Base-by-base conservation (phyloP, 768 basidiomycete genomes). In the Leucocoprinus leucothites region DNA sequence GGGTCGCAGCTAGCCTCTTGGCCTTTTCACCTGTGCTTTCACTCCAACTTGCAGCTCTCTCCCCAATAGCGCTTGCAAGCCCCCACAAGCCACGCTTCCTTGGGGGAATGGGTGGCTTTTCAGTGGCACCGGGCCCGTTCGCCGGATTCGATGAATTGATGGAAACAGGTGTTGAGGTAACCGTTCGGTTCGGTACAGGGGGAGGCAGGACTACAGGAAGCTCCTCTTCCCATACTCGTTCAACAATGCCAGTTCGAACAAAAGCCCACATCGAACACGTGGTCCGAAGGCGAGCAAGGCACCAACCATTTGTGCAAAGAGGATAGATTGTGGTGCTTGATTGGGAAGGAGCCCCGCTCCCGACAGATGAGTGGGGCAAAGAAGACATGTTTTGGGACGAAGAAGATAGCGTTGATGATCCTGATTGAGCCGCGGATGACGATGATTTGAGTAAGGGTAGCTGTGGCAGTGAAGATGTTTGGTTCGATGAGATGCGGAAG, bases 241-340 rank as follows among this genome's bases (percentile, higher is more conserved):
- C 91, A 18, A 96, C 76, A 51, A 97, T 75, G 9, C 88, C 83
- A 0, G 82, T 85, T 21, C 92, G 82, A 48, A 96, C 85, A 63
- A 91, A 96, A 16, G 88, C 83, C 93, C 94, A 97, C 13, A 96
- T 72, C 3, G 86, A 87, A 68, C 93, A 95, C n/a, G 94, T 92
- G 35, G 87, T 78, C 11, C 94, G 83, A 18, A 97, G 75, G 7
- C 94, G 82, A 4, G 80, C 73, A 14, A 96, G 75, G 67, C 94
- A 96, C 87, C 93, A 96, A n/a, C 89, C 86, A 16, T 81, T 82
- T 9, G 80, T 73, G 63, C 94, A 97, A 2, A 97, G 74, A 1
- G 94, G 91, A 67, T 96, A 90, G 16, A 86, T 77, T 1, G 82
- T 78, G 26, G 77, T 68, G 63, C 53, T 72, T 57, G 48, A 48